Evolutionary conservation across 2,329 filamentous ascomycete species (phyloP).

Genomic region (Arthrobotrys sinensis): DNA sequence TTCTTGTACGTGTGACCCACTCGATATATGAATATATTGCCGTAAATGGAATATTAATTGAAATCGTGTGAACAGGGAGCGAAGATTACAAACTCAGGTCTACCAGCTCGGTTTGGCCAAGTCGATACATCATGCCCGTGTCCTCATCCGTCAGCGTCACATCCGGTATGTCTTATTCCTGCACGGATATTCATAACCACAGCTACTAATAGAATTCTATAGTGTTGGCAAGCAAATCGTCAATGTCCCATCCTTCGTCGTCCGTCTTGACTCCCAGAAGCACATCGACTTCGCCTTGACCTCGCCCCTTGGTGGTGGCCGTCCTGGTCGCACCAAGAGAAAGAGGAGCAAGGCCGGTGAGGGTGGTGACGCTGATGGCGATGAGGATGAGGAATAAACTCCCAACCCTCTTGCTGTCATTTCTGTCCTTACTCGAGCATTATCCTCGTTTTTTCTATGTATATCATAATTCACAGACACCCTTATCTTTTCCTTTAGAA

Average conservation of each 20-base stretch:
- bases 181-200: too few species aligned
- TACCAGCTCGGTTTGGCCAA: constrained; percentile 99
- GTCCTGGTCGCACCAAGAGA: constrained; percentile 96
- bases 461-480: constrained; percentile 56
- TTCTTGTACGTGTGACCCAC: constrained; percentile 80
- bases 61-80: constrained; percentile 49
- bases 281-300: constrained; percentile 99
- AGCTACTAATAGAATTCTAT: constrained; percentile 63
- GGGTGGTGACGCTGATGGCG: constrained; percentile 83
- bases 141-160: constrained; percentile 99
- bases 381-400: constrained; percentile 82
- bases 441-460: constrained; percentile 35
- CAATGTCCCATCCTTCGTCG: constrained; percentile 99
- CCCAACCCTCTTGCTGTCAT: constrained; percentile 5
- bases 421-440: constrained; percentile 31
- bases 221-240: constrained; percentile 99
- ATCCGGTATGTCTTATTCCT: constrained; percentile 78
- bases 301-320: constrained; percentile 97
- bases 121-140: constrained; percentile 99
- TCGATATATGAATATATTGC: background rate
- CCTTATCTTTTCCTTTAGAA: constrained; percentile 40
- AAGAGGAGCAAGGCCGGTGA: constrained; percentile 99
- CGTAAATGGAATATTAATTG: constrained; percentile 15
- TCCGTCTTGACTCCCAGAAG: constrained; percentile 99
- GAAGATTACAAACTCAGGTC: constrained; percentile 91